A percentile compares a stretch with the other conserved stretches of the same genome.
These are phyloP conservation scores for Pseudogymnoascus sp. DNA, from an alignment of 2,329 filamentous ascomycete genomes.

Conservation along the genomic window DNA sequence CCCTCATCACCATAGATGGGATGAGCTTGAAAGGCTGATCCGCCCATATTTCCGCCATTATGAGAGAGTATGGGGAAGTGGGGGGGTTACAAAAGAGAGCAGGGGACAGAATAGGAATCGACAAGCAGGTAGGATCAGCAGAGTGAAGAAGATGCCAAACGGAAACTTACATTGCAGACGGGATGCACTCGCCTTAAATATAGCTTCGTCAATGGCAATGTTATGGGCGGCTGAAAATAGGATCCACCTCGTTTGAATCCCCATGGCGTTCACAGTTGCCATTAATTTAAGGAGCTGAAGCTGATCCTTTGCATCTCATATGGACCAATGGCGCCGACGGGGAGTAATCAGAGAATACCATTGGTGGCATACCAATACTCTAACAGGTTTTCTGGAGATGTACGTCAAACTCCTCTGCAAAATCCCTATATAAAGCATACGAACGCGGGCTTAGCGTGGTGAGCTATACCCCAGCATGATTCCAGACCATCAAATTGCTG, in stretches of 20 bases:
- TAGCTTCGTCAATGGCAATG: not conserved
- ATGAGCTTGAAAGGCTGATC: constrained; percentile 18
- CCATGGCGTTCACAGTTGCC: not conserved
- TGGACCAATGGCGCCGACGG: not conserved
- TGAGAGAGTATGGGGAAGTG: not conserved
- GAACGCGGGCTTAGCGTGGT: not conserved
- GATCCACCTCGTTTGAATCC: not conserved
- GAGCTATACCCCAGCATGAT: not conserved
- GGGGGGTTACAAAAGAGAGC: not conserved
- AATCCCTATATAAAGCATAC: not conserved
- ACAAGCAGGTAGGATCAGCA: not conserved
- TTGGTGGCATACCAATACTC: not conserved
- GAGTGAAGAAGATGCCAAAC: not conserved
- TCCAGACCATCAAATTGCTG: not conserved
- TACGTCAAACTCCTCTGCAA: not conserved
- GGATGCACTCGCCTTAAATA: not conserved
- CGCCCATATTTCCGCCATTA: constrained; percentile 18
- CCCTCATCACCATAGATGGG: constrained; percentile 11
- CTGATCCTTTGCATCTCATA: not conserved
- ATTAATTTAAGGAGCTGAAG: not conserved
- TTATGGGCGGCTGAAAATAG: not conserved
- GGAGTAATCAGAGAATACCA: not conserved
- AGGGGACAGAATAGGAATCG: not conserved
- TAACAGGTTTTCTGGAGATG: not conserved
- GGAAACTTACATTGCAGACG: not conserved